These are phyloP conservation scores for Clavispora fructus DNA, from an alignment of 805 yeast genomes.

Conservation along the genomic window DNA sequence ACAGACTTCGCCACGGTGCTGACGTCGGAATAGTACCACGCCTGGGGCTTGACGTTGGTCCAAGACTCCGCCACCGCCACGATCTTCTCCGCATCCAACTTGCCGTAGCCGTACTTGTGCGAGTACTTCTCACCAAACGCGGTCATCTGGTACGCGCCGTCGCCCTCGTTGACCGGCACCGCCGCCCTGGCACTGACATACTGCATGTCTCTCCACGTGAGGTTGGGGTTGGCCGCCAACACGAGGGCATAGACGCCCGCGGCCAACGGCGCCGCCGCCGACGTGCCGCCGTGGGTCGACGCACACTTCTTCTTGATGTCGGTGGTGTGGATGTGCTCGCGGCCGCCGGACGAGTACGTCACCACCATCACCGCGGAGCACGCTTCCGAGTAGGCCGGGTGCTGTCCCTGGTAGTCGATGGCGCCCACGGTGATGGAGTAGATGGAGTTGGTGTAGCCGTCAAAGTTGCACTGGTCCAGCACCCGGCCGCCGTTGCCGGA, in stretches of 20 bases:
- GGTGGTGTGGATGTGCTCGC: constrained; percentile 85
- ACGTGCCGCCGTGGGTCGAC: constrained; percentile 85
- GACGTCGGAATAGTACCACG: constrained; percentile 61
- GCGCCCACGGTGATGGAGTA: constrained; percentile 95
- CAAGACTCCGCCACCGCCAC: constrained; percentile 70
- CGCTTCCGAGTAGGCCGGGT: constrained; percentile 86
- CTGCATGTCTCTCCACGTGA: constrained; percentile 96
- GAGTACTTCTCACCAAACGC: constrained; percentile 68
- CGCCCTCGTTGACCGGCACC: constrained; percentile 59
- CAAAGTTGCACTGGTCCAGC: constrained; percentile 92
- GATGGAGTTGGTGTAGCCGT: constrained; percentile 94
- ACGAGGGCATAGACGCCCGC: constrained; percentile 91
- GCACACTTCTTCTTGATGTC: constrained; percentile 70
- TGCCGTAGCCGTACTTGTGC: constrained; percentile 89
- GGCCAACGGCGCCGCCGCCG: constrained; percentile 98
- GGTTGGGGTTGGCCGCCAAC: constrained; percentile 73
- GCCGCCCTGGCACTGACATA: constrained; percentile 72
- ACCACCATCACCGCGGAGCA: constrained; percentile 94
- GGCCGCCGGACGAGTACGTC: constrained; percentile 87
- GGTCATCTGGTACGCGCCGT: constrained; percentile 70
- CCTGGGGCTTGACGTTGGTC: constrained; percentile 86
- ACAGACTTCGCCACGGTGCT: constrained; percentile 25
- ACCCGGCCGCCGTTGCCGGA: constrained; percentile 85
- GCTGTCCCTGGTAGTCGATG: constrained; percentile 77
- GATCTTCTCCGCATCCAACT: constrained; percentile 73